Conservation (phyloP, 495 filamentous ascomycete species). For the Hypoxylon cercidicola region DNA sequence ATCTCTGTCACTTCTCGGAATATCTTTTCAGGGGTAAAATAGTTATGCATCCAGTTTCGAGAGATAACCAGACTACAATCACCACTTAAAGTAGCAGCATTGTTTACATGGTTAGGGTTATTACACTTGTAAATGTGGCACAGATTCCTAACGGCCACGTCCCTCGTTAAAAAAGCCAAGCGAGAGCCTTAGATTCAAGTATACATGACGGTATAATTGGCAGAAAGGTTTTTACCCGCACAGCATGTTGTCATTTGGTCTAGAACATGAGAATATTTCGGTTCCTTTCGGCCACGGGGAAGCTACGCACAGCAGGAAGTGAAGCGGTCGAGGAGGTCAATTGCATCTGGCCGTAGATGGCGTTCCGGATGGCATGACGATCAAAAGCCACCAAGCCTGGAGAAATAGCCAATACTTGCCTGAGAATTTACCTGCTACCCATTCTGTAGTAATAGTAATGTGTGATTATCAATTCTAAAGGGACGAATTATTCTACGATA, state of each 20-base stretch:
- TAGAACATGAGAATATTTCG: constrained; percentile 15
- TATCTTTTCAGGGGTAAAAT: too few relatives aligned
- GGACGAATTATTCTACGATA: constrained; percentile 22
- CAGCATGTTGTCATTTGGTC: constrained; percentile 10
- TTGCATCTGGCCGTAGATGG: constrained; percentile 20
- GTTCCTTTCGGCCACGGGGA: constrained; percentile 10
- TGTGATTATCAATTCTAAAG: constrained; percentile 18
- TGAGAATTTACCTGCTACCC: neutral
- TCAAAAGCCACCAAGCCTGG: constrained; percentile 36
- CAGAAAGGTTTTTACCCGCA: constrained; percentile 2
- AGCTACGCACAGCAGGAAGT: constrained; percentile 14
- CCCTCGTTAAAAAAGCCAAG: neutral
- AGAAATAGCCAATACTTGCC: constrained; percentile 31
- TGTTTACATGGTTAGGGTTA: too few relatives aligned
- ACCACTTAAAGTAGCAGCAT: too few relatives aligned
- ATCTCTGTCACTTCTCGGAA: neutral
- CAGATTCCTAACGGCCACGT: too few relatives aligned
- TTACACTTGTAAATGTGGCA: too few relatives aligned
- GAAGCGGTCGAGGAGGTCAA: constrained; percentile 38
- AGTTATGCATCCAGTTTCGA: too few relatives aligned
- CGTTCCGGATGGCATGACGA: constrained; percentile 35
- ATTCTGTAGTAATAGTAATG: constrained; percentile 8
- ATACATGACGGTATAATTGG: constrained; percentile 4
- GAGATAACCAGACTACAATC: too few relatives aligned
- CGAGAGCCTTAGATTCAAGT: neutral